phyloP scores from a whole-genome alignment of 495 filamentous ascomycete genomes.

The Neurospora sublineolata region DNA sequence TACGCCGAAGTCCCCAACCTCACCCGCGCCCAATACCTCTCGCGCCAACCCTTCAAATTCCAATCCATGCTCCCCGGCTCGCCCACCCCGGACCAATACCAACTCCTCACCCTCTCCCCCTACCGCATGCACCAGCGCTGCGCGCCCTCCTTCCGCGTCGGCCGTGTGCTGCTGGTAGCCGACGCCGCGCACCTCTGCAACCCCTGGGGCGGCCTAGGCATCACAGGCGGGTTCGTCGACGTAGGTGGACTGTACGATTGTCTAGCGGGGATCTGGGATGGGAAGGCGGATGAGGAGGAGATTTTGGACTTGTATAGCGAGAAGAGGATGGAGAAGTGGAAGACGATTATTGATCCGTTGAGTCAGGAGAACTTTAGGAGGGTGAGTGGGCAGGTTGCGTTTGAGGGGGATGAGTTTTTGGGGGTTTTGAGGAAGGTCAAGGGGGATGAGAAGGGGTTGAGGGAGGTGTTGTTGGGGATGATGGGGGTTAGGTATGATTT shows the following conservation, averaged over 20 bases:
- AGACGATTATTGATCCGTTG: conserved; percentile 43
- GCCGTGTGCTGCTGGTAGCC: conserved; percentile 44
- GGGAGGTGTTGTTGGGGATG: conserved; percentile 17
- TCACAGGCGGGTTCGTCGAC: conserved; percentile 52
- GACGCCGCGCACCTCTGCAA: conserved; percentile 51
- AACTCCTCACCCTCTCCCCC: conserved; percentile 34
- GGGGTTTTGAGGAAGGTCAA: conserved; percentile 25
- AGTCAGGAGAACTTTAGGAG: conserved; percentile 41
- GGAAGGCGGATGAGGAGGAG: conserved; percentile 34
- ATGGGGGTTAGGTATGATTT: conserved; percentile 31
- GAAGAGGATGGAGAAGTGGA: conserved; percentile 44
- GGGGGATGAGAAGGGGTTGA: conserved; percentile 17
- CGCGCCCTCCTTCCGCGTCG: conserved; percentile 43
- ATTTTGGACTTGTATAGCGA: conserved; percentile 49
- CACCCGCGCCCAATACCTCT: conserved; percentile 32
- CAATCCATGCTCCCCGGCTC: conserved; percentile 41
- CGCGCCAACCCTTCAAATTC: conserved; percentile 36
- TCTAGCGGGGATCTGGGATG: conserved; percentile 44
- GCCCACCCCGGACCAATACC: conserved; percentile 41
- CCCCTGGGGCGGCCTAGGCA: conserved; percentile 47
- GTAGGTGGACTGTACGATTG: conserved; percentile 48
- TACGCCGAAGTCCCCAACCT: conserved; percentile 40
- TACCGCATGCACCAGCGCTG: conserved; percentile 49
- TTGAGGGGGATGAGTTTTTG: conserved; percentile 30
- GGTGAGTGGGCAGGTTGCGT: conserved; percentile 22